phyloP scores from a whole-genome alignment of 352 stramenopile genomes.

The Phytopythium cucurbitacearum region DNA sequence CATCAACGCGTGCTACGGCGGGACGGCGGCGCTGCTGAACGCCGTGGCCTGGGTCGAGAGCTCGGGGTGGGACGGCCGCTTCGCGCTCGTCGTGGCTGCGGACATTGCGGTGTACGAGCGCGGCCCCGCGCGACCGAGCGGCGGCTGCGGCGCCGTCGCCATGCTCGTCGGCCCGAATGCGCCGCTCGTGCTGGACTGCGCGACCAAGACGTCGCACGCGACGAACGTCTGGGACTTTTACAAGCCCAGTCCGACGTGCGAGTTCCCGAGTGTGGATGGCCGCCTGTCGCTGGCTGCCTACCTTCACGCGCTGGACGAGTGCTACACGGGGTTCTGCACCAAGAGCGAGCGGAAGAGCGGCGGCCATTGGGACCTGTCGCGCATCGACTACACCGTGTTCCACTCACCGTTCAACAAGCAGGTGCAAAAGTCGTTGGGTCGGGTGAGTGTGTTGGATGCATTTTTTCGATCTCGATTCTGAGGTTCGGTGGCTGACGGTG shows the following conservation, averaged over 20 bases:
- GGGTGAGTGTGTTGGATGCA: slow-evolving; percentile 39
- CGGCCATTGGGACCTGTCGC: slow-evolving; percentile 43
- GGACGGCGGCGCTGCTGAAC: slow-evolving; percentile 97
- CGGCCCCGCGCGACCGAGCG: slow-evolving; percentile 86
- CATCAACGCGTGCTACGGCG: slow-evolving; percentile 98
- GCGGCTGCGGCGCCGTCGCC: slow-evolving; percentile 92
- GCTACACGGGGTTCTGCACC: slow-evolving; percentile 89
- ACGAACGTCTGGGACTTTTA: slow-evolving; percentile 98
- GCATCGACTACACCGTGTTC: slow-evolving; percentile 94
- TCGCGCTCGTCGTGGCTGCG: slow-evolving; percentile 93
- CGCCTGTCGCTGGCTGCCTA: slow-evolving; percentile 94
- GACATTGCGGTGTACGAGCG: slow-evolving; percentile 97
- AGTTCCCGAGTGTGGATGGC: slow-evolving; percentile 97
- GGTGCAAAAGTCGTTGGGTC: slow-evolving; percentile 94
- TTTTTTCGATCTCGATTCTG: background rate
- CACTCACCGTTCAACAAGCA: slow-evolving; percentile 99
- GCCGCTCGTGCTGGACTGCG: slow-evolving; percentile 89
- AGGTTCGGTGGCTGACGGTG: background rate
- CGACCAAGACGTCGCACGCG: slow-evolving; percentile 88
- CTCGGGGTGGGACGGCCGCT: slow-evolving; percentile 90
- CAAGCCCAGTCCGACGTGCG: slow-evolving; percentile 89
- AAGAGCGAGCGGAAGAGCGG: slow-evolving; percentile 50
- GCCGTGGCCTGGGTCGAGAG: slow-evolving; percentile 94
- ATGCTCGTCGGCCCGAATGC: slow-evolving; percentile 96
- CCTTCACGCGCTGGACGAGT: slow-evolving; percentile 93